Evolutionary conservation across 257 asterid genomes (phyloP).

Genomic region (Solanum tarijense): DNA sequence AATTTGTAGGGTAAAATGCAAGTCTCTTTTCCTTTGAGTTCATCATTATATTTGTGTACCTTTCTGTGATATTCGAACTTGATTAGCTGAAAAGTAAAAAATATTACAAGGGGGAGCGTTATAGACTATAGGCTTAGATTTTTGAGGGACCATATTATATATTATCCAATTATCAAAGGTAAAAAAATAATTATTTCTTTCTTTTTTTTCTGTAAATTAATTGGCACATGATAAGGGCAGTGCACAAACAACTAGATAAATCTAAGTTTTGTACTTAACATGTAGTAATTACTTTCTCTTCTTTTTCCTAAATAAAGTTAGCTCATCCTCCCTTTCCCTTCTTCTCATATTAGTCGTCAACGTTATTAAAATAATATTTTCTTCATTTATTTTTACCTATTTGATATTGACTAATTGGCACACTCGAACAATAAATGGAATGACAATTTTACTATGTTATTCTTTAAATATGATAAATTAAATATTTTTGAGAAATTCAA

Average conservation of each 20-base stretch:
- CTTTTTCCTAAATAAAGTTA: conserved; percentile 13
- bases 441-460: neutral
- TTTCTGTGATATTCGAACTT: conserved; percentile 28
- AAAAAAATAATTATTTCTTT: neutral
- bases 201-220: conserved; percentile 10
- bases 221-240: conserved; percentile 22
- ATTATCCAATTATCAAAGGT: neutral
- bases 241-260: conserved; percentile 52
- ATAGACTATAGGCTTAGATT: neutral
- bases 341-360: neutral
- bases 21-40: conserved; percentile 20
- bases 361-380: neutral
- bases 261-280: conserved; percentile 20
- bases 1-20: conserved; percentile 32
- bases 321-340: neutral
- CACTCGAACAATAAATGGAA: neutral
- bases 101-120: conserved; percentile 42
- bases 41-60: conserved; percentile 24
- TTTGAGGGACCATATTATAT: neutral
- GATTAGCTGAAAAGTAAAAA: conserved; percentile 9
- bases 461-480: neutral
- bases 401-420: neutral
- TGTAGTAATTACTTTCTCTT: conserved; percentile 5
- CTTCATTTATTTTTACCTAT: neutral
- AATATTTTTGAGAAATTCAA: neutral